A percentile compares a stretch with the other conserved stretches of the same genome.
Evolutionary conservation across 257 asterid species (phyloP).

Genomic region (Phtheirospermum japonicum): DNA sequence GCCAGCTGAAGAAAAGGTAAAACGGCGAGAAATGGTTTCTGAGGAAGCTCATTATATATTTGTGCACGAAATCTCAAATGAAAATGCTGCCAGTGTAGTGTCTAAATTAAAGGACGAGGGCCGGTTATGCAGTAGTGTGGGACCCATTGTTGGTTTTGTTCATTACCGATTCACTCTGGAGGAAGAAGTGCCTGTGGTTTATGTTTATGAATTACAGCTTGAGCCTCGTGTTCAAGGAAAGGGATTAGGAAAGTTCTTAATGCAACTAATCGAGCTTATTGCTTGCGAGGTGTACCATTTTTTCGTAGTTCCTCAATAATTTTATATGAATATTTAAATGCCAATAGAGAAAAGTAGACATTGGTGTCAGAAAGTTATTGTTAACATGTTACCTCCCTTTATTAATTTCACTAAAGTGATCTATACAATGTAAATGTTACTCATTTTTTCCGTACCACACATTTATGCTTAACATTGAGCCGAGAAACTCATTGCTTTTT

Average conservation of each 20-base stretch:
- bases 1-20: conserved; percentile 80
- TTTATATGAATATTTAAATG: background rate
- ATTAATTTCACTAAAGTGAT: conserved; percentile 20
- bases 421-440: conserved; percentile 18
- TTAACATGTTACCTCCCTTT: background rate
- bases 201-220: conserved; percentile 87
- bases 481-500: conserved; percentile 21
- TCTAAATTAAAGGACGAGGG: conserved; percentile 28
- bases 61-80: conserved; percentile 47
- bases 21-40: conserved; percentile 79
- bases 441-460: conserved; percentile 24
- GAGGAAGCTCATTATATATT: conserved; percentile 75
- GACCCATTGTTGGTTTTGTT: conserved; percentile 67
- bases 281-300: conserved; percentile 57
- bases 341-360: background rate
- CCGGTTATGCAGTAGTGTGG: conserved; percentile 32
- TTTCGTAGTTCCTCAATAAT: conserved; percentile 2
- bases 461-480: conserved; percentile 11
- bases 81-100: conserved; percentile 26
- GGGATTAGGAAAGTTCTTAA: conserved; percentile 76
- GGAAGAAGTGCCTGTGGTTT: conserved; percentile 91
- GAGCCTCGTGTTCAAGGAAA: conserved; percentile 75
- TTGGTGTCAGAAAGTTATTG: background rate
- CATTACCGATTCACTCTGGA: conserved; percentile 77
- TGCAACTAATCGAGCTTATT: conserved; percentile 76